Base-by-base conservation (phyloP, 164 flowering plant genomes). In the Aristolochia contorta region DNA sequence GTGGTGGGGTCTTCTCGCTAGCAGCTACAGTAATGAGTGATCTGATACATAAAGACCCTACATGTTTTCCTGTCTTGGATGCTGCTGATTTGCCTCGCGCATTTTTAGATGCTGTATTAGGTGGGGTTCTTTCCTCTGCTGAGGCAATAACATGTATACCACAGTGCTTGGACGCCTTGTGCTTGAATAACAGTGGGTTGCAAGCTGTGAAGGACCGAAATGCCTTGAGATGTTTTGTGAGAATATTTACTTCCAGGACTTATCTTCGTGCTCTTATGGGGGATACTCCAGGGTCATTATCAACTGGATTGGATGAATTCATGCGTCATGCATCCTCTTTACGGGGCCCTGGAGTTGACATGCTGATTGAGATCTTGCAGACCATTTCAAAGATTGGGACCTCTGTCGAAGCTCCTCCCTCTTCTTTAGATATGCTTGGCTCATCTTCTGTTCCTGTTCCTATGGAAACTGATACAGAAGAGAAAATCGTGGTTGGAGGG, bases 11-110 rank as follows among this genome's bases (percentile, higher is more conserved):
- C 27, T 91, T 88, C 71, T 83, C 96, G 46, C 89, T 86, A 69
- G 96, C 96, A 30, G 97, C 96, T 14, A 83, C 89, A 58, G 89
- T 86, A 16, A 91, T 91, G 97, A 86, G 94, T 71, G 97, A 91
- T 76, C 77, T 91, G 51, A 91, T 91, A 68, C 97, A 88, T 72
- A 84, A 88, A 63, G 94, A 91, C 70, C 97, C 94, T 48, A 86
- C 96, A 2, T 85, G 90, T 67, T 91, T 75, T 77, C 68, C 85
- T 65, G 74, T 82, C 33, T 74, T 91, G 66, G 90, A 91, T 73
- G 82, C 80, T 18, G 90, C 92, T 58, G 91, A 82, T 60, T 82
- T 91, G 65, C 90, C 94, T 60, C 72, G 86, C 69, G 81, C 97
- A 27, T 91, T 86, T 59, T 72, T 91, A 57, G 96, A 86, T 81